Evolutionary conservation across 805 yeast genomes (phyloP), one percentile per base, ranked within the genome.

Genomic region (Candida alai): DNA sequence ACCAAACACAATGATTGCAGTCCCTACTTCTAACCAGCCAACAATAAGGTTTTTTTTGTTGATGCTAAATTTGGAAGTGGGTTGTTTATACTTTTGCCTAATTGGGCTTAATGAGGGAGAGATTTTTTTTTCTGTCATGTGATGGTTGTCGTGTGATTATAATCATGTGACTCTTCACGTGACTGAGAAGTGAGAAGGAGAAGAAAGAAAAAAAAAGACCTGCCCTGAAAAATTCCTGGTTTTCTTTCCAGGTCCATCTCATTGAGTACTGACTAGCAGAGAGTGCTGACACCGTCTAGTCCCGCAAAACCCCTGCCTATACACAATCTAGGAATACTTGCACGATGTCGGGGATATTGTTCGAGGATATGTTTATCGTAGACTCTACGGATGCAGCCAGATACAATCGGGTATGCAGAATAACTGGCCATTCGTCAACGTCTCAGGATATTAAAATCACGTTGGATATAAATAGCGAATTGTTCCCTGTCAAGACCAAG

Each of bases 291-390:
- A n/a, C n/a, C n/a, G n/a, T n/a, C n/a, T n/a, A n/a, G n/a, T n/a
- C n/a, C n/a, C n/a, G n/a, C n/a, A n/a, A n/a, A n/a, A n/a, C 10
- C 15, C 7, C 4, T 9, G 7, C 4, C 19, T 13, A 11, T 7
- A 26, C 19, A 26, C 28, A 14, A 9, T 21, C 9, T 11, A 19
- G 17, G 24, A 29, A 19, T 11, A 24, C 23, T 23, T n/a, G 15
- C 24, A 47, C 32, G 40, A 65, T 65, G 70, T 63, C 70, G 58
- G 83, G 53, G 34, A 82, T 90, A 23, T 74, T 93, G 45, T 93
- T 93, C 59, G 97, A 93, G 61, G 97, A 90, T 62, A 80, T 89
- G 54, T 93, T 90, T 68, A 78, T 78, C 43, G 80, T 93, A 50
- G 80, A 83, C 42, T 78, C 89, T 27, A 80, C 85, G 31, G 97